Evolutionary conservation across 2,329 filamentous ascomycete genomes (phyloP).

Genomic region (Aureobasidium lini): DNA sequence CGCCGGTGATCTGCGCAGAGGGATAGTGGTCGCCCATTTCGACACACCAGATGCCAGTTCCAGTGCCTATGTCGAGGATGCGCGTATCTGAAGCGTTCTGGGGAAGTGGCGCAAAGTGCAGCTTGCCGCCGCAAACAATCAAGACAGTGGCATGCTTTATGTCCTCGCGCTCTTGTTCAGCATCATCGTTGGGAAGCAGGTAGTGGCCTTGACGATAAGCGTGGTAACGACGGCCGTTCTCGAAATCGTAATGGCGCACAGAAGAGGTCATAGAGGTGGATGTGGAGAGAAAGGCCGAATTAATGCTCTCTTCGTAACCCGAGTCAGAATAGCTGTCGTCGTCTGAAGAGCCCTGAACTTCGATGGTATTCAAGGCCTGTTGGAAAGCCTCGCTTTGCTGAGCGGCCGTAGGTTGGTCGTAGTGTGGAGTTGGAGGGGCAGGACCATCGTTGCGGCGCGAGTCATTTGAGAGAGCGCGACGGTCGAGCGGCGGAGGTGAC

Average conservation of each 20-base stretch:
- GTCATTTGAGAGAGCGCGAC: slow-evolving; percentile 3
- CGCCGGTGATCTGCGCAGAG: slow-evolving; percentile 34
- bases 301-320: slow-evolving; percentile 6
- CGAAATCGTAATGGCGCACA: slow-evolving; percentile 13
- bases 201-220: slow-evolving; percentile 22
- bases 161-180: slow-evolving; percentile 24
- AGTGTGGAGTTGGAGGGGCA: not conserved
- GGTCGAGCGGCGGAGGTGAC: not conserved
- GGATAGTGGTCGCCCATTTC: slow-evolving; percentile 29
- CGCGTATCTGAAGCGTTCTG: slow-evolving; percentile 23
- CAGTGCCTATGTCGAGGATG: slow-evolving; percentile 43
- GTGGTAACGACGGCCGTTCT: slow-evolving; percentile 24
- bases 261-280: slow-evolving; percentile 10
- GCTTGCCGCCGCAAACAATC: slow-evolving; percentile 13
- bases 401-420: not conserved
- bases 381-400: slow-evolving; percentile 10
- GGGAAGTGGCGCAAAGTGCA: slow-evolving; percentile 13
- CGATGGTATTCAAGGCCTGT: slow-evolving; percentile 9
- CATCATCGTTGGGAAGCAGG: slow-evolving; percentile 23
- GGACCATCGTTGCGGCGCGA: slow-evolving; percentile 4
- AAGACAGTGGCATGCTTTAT: slow-evolving; percentile 20
- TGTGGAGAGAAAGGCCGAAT: not conserved
- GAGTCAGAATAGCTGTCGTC: slow-evolving; percentile 9
- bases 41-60: slow-evolving; percentile 37
- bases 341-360: slow-evolving; percentile 7